phyloP scores from a whole-genome alignment of 202 grass and related monocot genomes.

The Zizania palustris region DNA sequence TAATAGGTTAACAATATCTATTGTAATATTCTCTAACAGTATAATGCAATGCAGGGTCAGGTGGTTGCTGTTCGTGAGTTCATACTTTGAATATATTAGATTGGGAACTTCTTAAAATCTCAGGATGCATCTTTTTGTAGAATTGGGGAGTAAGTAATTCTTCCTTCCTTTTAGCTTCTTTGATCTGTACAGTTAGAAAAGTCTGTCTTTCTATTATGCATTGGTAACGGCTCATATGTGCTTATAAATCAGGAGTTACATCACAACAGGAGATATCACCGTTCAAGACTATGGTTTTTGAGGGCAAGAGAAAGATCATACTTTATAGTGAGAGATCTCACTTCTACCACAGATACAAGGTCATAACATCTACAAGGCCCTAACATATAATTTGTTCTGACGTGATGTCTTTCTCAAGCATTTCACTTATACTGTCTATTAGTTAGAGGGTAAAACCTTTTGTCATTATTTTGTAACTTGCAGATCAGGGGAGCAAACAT shows the following conservation, averaged over 20 bases:
- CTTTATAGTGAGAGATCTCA: no score
- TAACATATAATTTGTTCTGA: not conserved
- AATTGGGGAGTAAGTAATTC: constrained; percentile 81
- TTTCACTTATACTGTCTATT: not conserved
- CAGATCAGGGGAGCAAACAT: constrained; percentile 86
- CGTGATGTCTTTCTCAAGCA: constrained; percentile 14
- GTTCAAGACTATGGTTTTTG: constrained; percentile 87
- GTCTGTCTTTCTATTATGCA: constrained; percentile 27
- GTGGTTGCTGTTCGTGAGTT: constrained; percentile 82
- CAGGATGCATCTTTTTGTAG: constrained; percentile 89
- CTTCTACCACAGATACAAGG: no score
- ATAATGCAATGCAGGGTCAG: constrained; percentile 59
- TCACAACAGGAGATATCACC: constrained; percentile 87
- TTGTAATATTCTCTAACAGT: constrained; percentile 28
- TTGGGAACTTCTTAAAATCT: constrained; percentile 77
- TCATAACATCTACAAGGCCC: no score
- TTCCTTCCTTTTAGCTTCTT: constrained; percentile 25
- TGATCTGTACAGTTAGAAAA: constrained; percentile 8
- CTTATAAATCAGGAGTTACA: constrained; percentile 57
- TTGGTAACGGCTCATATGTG: constrained; percentile 19
- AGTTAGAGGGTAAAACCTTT: not conserved
- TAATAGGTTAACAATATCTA: constrained; percentile 17
- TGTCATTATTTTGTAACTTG: constrained; percentile 34
- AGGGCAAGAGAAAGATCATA: constrained; percentile 46
- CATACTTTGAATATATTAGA: constrained; percentile 88